Conservation (phyloP, 805 yeast genomes). For the Tetrapisispora nanseiensis region DNA sequence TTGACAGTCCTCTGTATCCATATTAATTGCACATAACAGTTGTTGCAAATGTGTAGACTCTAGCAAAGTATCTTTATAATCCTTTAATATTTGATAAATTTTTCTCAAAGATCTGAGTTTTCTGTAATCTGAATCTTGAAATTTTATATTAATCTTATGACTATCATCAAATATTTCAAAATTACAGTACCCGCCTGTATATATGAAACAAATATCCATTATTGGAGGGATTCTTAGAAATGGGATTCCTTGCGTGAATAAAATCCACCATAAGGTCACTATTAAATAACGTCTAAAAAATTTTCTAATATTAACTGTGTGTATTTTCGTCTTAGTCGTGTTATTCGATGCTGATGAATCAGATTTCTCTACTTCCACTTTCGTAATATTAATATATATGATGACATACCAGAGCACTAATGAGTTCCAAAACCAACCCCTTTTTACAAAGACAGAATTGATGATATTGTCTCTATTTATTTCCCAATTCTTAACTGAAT, state of each 20-base stretch:
- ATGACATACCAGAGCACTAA: constrained; percentile 27
- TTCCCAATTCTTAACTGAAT: not conserved
- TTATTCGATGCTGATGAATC: not conserved
- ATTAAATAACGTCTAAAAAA: constrained; percentile 34
- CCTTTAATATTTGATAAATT: constrained; percentile 6
- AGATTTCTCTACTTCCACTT: not conserved
- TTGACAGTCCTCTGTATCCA: not conserved
- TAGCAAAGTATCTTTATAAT: not conserved
- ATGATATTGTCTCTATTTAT: constrained; percentile 54
- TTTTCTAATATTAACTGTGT: not conserved
- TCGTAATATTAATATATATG: constrained; percentile 7
- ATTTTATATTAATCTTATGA: constrained; percentile 5
- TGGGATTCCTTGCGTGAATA: constrained; percentile 64
- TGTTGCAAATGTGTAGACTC: not conserved
- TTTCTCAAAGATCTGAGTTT: constrained; percentile 10
- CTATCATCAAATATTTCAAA: constrained; percentile 18
- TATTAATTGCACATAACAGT: not conserved
- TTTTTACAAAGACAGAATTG: constrained; percentile 69
- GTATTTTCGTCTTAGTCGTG: not conserved
- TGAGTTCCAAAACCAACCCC: constrained; percentile 90
- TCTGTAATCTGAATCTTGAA: constrained; percentile 12
- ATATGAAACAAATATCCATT: constrained; percentile 75
- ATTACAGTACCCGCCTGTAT: constrained; percentile 74
- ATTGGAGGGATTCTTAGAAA: constrained; percentile 70
- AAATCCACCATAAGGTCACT: constrained; percentile 71